Evolutionary conservation across 257 asterid genomes (phyloP), one percentile per base, ranked within the genome.

Genomic region (Primulina huaijiensis): DNA sequence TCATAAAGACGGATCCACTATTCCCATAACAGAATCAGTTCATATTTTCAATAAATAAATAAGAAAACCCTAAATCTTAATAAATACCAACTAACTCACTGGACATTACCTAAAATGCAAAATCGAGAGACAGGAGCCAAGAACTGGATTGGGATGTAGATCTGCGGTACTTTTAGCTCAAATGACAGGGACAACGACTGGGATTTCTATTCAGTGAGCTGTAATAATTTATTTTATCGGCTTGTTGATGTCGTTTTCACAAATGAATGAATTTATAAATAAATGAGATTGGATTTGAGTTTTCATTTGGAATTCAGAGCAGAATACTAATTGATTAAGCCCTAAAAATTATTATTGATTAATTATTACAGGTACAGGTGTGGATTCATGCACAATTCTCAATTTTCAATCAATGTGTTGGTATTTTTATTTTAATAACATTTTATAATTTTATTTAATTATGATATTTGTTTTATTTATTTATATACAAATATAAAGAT

Each of bases 121-220:
- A 72, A 79, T 62, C 55, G 69, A 52, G 53, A 14, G 70, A 37
- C 21, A 66, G 21, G 38, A 37, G 31, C 58, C 69, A 70, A 71
- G 65, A 59, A 74, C 59, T 62, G 72, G 64, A 63, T 27, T 63
- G 71, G 81, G 91, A 86, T 83, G 89, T 83, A 76, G 91, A 86
- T 81, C 89, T 86, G 81, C 81, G 57, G 20, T 50, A 14, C 20
- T 50, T 50, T 0, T 16, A 19, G 55, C 35, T 27, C 20, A 37
- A 40, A 38, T 8, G 35, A 40, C 43, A 17, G 30, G 12, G 23
- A 14, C 37, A 69, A 23, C 3, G 65, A 30, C 14, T n/a, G 8
- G 14, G 19, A 33, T 21, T 65, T 65, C 30, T 10, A 7, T 38
- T 10, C 33, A 4, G 8, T 37, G 56, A 34, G 40, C 38, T 62